Conservation (phyloP, 768 basidiomycete genomes). For the Panaeolus papilionaceus region DNA sequence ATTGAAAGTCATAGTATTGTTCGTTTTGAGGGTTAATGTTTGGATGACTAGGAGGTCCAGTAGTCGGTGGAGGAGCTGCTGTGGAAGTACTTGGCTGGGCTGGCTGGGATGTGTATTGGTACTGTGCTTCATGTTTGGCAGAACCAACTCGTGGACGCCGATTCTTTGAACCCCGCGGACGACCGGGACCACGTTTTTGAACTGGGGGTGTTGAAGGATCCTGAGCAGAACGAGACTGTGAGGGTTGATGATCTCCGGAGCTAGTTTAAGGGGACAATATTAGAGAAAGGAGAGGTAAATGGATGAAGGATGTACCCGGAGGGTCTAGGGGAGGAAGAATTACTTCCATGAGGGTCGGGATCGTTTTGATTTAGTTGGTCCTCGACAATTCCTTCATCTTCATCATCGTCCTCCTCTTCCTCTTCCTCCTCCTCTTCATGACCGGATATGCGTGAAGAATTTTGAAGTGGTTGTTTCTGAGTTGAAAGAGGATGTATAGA, state of each 20-base stretch:
- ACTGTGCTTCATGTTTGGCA: constrained; percentile 44
- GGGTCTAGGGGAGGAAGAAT: constrained; percentile 43
- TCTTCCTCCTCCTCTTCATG: constrained; percentile 54
- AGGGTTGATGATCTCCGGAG: constrained; percentile 29
- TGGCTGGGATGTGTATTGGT: constrained; percentile 40
- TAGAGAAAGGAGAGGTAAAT: constrained; percentile 4
- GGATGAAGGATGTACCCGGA: constrained; percentile 31
- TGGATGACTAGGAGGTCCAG: constrained; percentile 47
- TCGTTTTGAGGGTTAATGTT: constrained; percentile 71
- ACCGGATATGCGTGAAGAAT: constrained; percentile 19
- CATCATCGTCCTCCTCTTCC: constrained; percentile 71
- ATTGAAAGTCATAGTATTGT: constrained; percentile 86
- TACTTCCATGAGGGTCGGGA: constrained; percentile 47
- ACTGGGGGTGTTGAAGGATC: constrained; percentile 42
- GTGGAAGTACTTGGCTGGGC: constrained; percentile 40
- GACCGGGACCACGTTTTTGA: constrained; percentile 76
- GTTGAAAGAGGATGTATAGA: constrained; percentile 23
- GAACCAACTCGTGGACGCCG: constrained; percentile 51
- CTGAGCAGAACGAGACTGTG: constrained; percentile 30
- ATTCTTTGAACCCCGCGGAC: constrained; percentile 83
- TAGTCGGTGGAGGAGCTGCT: constrained; percentile 32
- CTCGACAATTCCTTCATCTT: constrained; percentile 76
- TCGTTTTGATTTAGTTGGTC: constrained; percentile 64
- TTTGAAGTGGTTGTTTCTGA: constrained; percentile 20
- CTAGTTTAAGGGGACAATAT: constrained; percentile 22